phyloP scores from a whole-genome alignment of 768 basidiomycete species.

The Amanita jacksonii region DNA sequence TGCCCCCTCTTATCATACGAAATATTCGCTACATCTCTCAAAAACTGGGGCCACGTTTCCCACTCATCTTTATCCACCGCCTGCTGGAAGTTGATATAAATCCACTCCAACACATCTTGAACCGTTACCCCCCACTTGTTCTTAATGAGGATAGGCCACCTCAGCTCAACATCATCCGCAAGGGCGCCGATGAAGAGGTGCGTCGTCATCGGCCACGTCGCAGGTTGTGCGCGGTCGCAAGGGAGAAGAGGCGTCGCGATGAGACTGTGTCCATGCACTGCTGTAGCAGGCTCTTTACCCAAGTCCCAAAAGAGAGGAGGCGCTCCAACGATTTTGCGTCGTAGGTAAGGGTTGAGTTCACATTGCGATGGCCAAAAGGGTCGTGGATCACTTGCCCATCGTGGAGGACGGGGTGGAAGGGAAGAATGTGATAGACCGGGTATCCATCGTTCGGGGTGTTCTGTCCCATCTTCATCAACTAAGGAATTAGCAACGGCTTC shows the following conservation, averaged over 20 bases:
- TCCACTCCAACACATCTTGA: conserved; percentile 6
- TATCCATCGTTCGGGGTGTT: conserved; percentile 39
- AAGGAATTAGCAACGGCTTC: conserved; percentile 24
- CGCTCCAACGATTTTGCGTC: conserved; percentile 1
- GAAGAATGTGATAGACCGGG: conserved; percentile 34
- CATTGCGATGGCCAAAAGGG: conserved; percentile 2
- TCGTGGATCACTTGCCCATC: neutral
- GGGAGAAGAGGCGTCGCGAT: conserved; percentile 5
- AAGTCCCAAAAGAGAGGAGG: conserved; percentile 8
- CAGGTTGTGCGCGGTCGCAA: conserved; percentile 1
- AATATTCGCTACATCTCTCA: neutral
- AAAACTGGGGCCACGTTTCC: conserved; percentile 1
- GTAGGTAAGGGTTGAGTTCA: conserved; percentile 6
- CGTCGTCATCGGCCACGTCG: conserved; percentile 5
- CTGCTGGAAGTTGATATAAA: conserved; percentile 7
- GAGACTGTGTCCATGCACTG: conserved; percentile 3
- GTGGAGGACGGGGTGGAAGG: conserved; percentile 5
- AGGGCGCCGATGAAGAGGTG: neutral
- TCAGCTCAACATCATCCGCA: conserved; percentile 7
- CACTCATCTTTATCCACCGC: conserved; percentile 2
- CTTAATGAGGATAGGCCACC: conserved; percentile 5
- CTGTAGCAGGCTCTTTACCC: neutral
- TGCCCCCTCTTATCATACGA: conserved; percentile 1
- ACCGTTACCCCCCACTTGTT: conserved; percentile 5
- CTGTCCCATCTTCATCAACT: conserved; percentile 19